These are phyloP conservation scores for Isoetes engelmannii DNA, from an alignment of 83 land plant species.

Conservation along the genomic window DNA sequence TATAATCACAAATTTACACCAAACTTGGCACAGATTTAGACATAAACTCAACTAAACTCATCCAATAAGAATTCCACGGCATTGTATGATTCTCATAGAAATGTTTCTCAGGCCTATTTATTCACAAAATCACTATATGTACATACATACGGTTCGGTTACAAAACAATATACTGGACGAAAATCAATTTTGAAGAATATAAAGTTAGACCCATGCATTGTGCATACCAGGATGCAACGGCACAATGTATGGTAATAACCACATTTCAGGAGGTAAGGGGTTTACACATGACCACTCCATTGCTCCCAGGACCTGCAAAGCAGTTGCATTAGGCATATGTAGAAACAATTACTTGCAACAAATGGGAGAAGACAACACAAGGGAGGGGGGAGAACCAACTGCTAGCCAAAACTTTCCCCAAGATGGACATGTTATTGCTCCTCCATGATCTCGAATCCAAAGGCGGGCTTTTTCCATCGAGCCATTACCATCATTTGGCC, in stretches of 20 bases:
- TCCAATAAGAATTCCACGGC: background rate
- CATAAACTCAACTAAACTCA: background rate
- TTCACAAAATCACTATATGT: no score
- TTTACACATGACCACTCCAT: slow-evolving; percentile 95
- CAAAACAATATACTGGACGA: no score
- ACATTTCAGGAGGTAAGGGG: slow-evolving; percentile 91
- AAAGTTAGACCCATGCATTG: background rate
- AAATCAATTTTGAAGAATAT: no score
- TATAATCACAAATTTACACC: background rate
- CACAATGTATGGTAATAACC: slow-evolving; percentile 76
- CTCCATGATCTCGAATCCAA: slow-evolving; percentile 91
- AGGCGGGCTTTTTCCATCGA: slow-evolving; percentile 60
- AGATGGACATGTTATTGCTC: slow-evolving; percentile 71
- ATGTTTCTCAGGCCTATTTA: no score
- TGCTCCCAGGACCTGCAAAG: slow-evolving; percentile 80
- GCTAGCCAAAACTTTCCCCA: slow-evolving; percentile 99
- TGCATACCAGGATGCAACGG: slow-evolving; percentile 87
- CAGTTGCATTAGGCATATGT: background rate
- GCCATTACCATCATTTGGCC: slow-evolving; percentile 54
- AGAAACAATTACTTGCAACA: background rate
- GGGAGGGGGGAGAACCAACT: slow-evolving; percentile 25
- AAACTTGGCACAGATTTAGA: background rate
- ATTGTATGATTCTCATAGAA: no score
- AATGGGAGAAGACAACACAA: background rate
- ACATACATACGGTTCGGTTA: no score